Conservation (phyloP, 2,329 filamentous ascomycete genomes). For the Diaporthe ilicicola region DNA sequence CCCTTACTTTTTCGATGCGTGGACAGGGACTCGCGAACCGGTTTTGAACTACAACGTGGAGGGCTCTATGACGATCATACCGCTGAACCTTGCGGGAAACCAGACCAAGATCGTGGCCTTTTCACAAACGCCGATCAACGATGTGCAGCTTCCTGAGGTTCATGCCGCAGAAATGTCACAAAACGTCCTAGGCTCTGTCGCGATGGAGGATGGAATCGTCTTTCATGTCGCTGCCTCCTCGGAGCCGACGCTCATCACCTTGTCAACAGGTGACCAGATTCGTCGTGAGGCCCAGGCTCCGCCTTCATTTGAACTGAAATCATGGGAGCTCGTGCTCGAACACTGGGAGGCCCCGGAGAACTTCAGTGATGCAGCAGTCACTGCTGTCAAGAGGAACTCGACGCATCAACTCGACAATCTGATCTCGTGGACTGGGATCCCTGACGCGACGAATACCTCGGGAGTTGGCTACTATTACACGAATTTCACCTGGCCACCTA, state of each 20-base stretch:
- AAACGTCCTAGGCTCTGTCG: neutral
- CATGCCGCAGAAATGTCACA: neutral
- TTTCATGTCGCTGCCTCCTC: neutral
- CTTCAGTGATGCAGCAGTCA: neutral
- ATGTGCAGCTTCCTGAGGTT: neutral
- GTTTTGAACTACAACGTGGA: neutral
- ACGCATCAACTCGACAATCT: constrained; percentile 8
- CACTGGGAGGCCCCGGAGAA: constrained; percentile 15
- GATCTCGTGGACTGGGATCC: constrained; percentile 16
- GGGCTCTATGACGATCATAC: neutral
- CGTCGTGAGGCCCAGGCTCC: neutral
- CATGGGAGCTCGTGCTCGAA: constrained; percentile 16
- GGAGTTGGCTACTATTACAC: constrained; percentile 22
- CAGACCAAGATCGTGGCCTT: constrained; percentile 22
- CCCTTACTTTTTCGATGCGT: constrained; percentile 44
- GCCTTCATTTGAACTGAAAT: neutral
- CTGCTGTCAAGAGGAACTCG: neutral
- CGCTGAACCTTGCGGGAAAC: constrained; percentile 17
- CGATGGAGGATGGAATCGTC: too few relatives aligned
- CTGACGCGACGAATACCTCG: neutral
- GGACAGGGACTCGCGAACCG: constrained; percentile 41
- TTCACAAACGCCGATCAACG: neutral
- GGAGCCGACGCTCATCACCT: neutral
- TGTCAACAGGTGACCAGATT: neutral
- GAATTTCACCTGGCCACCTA: constrained; percentile 17